Evolutionary conservation across 2,329 filamentous ascomycete genomes (phyloP).

Genomic region (Ophiognomonia clavigignenti-juglandacearum): DNA sequence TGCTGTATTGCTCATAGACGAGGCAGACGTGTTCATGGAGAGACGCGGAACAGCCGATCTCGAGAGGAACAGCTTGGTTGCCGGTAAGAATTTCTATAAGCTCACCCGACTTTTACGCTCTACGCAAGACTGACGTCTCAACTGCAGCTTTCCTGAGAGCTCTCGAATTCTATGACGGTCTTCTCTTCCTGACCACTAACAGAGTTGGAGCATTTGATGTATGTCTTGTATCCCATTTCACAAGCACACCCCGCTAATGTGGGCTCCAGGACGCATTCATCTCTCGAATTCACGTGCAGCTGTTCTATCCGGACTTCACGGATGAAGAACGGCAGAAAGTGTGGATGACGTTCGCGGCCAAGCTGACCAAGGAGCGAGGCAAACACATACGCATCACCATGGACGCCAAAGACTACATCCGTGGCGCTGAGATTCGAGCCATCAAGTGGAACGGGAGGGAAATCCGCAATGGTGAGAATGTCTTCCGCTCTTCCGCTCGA

Average conservation of each 20-base stretch:
- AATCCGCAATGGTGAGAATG: constrained; percentile 13
- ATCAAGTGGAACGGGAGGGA: constrained; percentile 21
- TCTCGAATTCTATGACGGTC: constrained; percentile 27
- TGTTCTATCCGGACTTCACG: constrained; percentile 24
- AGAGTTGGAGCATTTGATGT: constrained; percentile 24
- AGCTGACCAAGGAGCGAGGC: constrained; percentile 22
- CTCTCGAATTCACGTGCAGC: constrained; percentile 24
- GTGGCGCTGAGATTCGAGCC: constrained; percentile 12
- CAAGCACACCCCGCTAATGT: no score
- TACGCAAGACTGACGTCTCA: no score
- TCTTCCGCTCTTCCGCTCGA: neutral
- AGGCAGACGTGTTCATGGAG: constrained; percentile 30
- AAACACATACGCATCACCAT: constrained; percentile 21
- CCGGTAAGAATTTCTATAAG: constrained; percentile 16
- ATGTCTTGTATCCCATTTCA: no score
- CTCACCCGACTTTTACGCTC: no score
- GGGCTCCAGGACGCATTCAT: constrained; percentile 28
- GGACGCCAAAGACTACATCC: constrained; percentile 18
- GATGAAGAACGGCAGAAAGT: constrained; percentile 22
- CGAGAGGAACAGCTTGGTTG: constrained; percentile 26
- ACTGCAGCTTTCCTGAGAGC: constrained; percentile 25
- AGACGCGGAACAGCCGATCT: constrained; percentile 22
- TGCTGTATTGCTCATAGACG: constrained; percentile 25
- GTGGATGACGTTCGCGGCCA: constrained; percentile 26
- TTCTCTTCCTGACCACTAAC: constrained; percentile 28